Conservation (phyloP, 2,329 filamentous ascomycete species). For the Fusarium chuoi region DNA sequence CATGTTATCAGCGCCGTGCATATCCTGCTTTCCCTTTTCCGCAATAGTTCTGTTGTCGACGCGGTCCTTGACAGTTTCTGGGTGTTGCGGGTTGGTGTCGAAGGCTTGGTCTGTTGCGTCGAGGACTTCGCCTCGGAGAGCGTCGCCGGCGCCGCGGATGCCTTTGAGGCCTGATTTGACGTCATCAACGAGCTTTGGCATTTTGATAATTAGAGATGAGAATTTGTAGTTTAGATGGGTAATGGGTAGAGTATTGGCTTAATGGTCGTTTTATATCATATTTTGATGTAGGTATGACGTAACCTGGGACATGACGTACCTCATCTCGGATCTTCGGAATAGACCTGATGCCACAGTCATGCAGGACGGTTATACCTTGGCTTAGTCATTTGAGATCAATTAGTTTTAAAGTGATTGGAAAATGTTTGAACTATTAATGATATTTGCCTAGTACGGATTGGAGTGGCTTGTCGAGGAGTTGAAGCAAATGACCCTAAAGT, state of each 20-base stretch:
- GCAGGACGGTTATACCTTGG: neutral
- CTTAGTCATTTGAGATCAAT: neutral
- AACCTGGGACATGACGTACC: neutral
- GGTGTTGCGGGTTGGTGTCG: slow-evolving; percentile 27
- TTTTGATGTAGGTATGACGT: neutral
- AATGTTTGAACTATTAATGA: fast-evolving
- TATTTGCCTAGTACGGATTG: neutral
- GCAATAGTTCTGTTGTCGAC: slow-evolving; percentile 15
- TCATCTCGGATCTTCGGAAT: neutral
- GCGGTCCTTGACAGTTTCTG: neutral
- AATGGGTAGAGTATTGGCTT: neutral
- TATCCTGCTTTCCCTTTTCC: slow-evolving; percentile 36
- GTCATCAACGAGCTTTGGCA: slow-evolving; percentile 38
- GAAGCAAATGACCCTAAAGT: neutral
- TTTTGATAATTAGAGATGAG: neutral
- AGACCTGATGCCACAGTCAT: neutral
- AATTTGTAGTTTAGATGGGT: too few species aligned
- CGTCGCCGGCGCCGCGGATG: slow-evolving; percentile 38
- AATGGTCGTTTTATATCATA: neutral
- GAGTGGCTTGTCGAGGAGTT: neutral
- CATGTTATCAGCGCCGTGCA: slow-evolving; percentile 29
- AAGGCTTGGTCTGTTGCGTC: slow-evolving; percentile 38
- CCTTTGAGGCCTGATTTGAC: slow-evolving; percentile 41
- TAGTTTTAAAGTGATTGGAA: neutral
- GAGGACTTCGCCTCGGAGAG: slow-evolving; percentile 30